These are phyloP conservation scores for Rhodotorula sp. DNA, from an alignment of 1,284 basidiomycete genomes.

Conservation along the genomic window DNA sequence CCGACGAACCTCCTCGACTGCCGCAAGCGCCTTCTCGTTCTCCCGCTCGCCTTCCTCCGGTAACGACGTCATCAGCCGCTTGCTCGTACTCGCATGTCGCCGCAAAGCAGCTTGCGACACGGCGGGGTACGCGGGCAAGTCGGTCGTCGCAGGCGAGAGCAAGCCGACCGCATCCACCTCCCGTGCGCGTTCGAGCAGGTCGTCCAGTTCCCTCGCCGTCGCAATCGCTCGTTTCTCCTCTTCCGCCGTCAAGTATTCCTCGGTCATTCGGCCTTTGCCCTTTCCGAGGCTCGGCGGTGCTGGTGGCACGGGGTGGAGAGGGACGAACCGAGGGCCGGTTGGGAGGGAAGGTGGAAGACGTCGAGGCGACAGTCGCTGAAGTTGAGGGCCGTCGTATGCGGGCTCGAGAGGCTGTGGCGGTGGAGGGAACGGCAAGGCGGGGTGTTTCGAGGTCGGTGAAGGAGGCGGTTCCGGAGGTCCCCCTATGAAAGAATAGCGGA, in stretches of 20 bases:
- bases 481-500: background rate
- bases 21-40: background rate
- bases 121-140: background rate
- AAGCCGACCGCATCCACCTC: background rate
- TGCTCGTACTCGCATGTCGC: background rate
- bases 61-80: no score
- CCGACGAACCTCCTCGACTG: background rate
- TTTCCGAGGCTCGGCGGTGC: background rate
- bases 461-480: background rate
- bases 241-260: background rate
- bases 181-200: background rate
- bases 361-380: background rate
- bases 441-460: background rate
- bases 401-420: background rate
- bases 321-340: constrained; percentile 1
- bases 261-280: background rate
- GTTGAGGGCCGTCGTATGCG: background rate
- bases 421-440: background rate
- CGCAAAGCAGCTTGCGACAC: background rate
- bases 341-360: constrained; percentile 7
- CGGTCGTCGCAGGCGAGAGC: background rate
- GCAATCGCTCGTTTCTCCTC: constrained; percentile 7
- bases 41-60: background rate
- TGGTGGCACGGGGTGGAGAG: background rate
- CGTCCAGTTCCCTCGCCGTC: background rate